Base-by-base conservation (phyloP, 352 stramenopile species). In the Phytophthora sp. region DNA sequence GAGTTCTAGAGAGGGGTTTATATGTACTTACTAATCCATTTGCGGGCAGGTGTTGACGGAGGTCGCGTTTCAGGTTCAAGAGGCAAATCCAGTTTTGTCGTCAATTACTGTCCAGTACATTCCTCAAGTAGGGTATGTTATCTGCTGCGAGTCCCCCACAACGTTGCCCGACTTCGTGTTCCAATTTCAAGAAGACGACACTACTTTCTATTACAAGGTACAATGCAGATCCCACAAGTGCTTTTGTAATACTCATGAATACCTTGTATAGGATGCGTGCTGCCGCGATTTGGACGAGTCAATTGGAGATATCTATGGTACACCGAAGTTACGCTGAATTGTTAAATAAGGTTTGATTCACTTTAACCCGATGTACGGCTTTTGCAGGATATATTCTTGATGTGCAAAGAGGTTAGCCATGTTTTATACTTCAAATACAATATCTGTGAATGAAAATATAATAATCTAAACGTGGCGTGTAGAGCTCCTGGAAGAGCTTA, bases 161-260 rank as follows among this genome's bases (percentile, higher is more conserved):
- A 79, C 75, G 35, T 56, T 94, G 13, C 73, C 84, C 18, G 83
- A 89, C 41, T 96, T 96, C 33, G 73, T 91, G 12, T 96, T 94
- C 55, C 88, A 96, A 68, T 96, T 94, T 57, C 86, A 94, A 82
- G 86, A 94, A 79, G 86, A 94, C 42, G 85, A 93, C 20, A 77
- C 79, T 2, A 93, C 86, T 2, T 93, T 94, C 60, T 94, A 93
- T 52, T 96, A 93, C 77, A 96, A 96, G 74, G 88, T 94, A 54
- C 8, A 35, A 18, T 45, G n/a, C 3, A 21, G 44, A 0, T 29
- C 29, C 13, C 20, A 4, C 42, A n/a, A 3, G 21, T 46, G 5
- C 2, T n/a, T 38, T 30, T 15, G 9, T 53, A 27, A 53, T 39
- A 24, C 29, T 60, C 7, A 31, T 36, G 3, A 42, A 11, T 13